phyloP scores from a whole-genome alignment of 2,329 filamentous ascomycete species.

The Exophiala xenobiotica region DNA sequence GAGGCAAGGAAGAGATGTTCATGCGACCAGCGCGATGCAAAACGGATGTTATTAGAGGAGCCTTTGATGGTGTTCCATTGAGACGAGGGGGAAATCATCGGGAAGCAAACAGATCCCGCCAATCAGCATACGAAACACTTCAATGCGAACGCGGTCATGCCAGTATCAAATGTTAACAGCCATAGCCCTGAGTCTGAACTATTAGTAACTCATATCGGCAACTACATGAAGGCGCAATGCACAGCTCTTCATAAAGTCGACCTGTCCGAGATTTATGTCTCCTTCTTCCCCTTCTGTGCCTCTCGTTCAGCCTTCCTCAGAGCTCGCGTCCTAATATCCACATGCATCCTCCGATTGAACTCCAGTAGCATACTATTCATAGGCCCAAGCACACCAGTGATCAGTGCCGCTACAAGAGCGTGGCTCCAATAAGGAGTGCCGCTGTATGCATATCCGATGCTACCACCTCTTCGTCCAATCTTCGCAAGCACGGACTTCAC shows the following conservation, averaged over 20 bases:
- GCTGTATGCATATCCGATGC: conserved; percentile 75
- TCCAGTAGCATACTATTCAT: conserved; percentile 58
- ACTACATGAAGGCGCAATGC: too few relatives aligned
- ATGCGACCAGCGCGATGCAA: neutral
- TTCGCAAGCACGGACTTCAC: conserved; percentile 76
- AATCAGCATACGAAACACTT: neutral
- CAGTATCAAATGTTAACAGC: too few relatives aligned
- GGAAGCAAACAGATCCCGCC: neutral
- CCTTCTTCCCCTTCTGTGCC: conserved; percentile 25
- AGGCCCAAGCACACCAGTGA: conserved; percentile 59
- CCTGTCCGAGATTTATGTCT: conserved; percentile 10
- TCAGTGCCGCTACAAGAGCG: conserved; percentile 79
- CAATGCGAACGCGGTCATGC: too few relatives aligned
- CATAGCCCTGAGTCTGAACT: too few relatives aligned
- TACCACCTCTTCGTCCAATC: conserved; percentile 74
- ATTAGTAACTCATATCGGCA: too few relatives aligned
- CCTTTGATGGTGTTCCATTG: neutral
- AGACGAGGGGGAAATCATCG: neutral
- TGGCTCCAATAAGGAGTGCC: conserved; percentile 95
- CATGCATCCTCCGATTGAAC: conserved; percentile 70
- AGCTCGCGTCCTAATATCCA: conserved; percentile 77
- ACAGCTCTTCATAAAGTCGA: too few relatives aligned
- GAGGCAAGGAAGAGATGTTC: neutral
- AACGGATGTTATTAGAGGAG: neutral
- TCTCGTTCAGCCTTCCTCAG: conserved; percentile 70